Evolutionary conservation across 345 rosid species (phyloP), one percentile per base, ranked within the genome.

Genomic region (Acer saccharum): DNA sequence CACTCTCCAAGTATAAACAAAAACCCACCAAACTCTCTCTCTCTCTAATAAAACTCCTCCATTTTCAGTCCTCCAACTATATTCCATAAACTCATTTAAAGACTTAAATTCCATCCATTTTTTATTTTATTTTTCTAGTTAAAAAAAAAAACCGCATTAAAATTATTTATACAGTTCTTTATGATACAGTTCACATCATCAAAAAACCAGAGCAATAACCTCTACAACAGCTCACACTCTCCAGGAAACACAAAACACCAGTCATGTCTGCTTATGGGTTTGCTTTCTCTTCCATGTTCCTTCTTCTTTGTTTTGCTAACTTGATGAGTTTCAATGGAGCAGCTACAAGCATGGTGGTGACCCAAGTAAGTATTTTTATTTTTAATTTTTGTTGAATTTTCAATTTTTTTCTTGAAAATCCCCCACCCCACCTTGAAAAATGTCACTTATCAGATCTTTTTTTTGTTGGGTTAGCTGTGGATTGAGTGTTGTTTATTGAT

Each of bases 301-400:
- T 60, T n/a, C 65, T 86, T 8, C 73, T 87, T 69, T 79, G 84
- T 76, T 74, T 84, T 21, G 83, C 80, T 68, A 67, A 68, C 76
- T 76, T 79, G 69, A 43, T 76, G 73, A 79, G 54, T 86, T 77
- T 43, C 78, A 86, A 70, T 78, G 82, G 72, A 58, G 84, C 85
- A 35, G 39, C 39, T 43, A 57, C 69, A 71, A 64, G 62, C 58
- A 73, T 18, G 64, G 64, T n/a, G 64, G 27, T 55, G 64, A 61
- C 68, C 82, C 87, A 76, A 81, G 95, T 89, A 86, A 85, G 89
- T 78, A 11, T 25, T 69, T 65, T 76, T 73, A 46, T 43, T 25
- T 44, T 57, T 23, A 21, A 32, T 39, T 52, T 29, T 57, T 8
- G 6, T 50, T 48, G 13, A 58, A 43, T 76, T 63, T 14, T 73